These are phyloP conservation scores for Rhodotorula sp. DNA, from an alignment of 1,284 basidiomycete species.

Conservation along the genomic window DNA sequence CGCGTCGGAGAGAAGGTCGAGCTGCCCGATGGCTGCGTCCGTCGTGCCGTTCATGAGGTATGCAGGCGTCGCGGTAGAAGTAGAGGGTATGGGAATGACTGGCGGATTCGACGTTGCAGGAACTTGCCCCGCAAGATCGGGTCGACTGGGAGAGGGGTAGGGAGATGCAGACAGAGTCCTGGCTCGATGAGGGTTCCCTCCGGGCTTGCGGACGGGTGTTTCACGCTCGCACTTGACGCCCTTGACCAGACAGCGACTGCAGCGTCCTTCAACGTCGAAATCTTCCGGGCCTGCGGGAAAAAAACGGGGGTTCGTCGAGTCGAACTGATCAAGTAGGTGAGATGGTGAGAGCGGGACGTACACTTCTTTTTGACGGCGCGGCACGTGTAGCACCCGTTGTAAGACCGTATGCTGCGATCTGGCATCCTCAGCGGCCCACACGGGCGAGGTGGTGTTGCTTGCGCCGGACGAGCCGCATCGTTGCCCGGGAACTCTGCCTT, in stretches of 20 bases:
- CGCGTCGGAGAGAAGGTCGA: no score
- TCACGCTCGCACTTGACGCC: constrained; percentile 2
- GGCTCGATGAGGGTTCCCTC: neutral
- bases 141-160: no score
- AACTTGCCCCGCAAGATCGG: no score
- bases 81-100: no score
- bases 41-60: no score
- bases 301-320: neutral
- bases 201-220: neutral
- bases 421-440: no score
- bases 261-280: neutral
- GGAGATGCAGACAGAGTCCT: neutral
- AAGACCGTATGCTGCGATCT: neutral
- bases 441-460: no score
- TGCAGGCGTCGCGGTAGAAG: no score
- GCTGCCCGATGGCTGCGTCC: no score
- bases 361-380: constrained; percentile 5
- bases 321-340: neutral
- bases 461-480: no score
- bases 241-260: neutral
- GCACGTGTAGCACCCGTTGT: constrained; percentile 2
- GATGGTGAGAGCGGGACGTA: neutral
- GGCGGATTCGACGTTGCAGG: no score
- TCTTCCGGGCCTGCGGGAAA: constrained; percentile 1
- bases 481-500: no score